Evolutionary conservation across 2,329 filamentous ascomycete species (phyloP), one percentile per base, ranked within the genome.

Genomic region (Ascochyta lentis): DNA sequence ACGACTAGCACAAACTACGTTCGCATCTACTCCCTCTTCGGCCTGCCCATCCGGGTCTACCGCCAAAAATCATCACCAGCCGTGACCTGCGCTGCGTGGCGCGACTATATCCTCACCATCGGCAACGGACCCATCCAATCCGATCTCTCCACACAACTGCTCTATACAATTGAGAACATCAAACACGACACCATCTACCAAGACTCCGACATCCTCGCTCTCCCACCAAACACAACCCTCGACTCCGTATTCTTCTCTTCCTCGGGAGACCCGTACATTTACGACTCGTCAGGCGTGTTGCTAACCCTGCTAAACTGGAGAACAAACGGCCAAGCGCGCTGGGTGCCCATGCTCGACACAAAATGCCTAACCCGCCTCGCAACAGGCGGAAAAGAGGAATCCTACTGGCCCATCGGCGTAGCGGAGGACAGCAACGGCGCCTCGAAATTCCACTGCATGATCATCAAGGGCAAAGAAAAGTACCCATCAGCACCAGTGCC

Each of bases 391-490:
- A 97, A 96, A 76, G 85, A 89, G 61, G 95, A 99, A 77, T 86
- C 83, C 0, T 99, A 99, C 80, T 99, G 93, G 85, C 95, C 95
- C 1, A 91, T 99, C 29, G 95, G 95, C 0, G 93, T 98, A 1
- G 92, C 94, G 2, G 87, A 93, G 67, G 84, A 90, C 69, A 93
- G 92, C 1, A 91, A 96, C 1, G 91, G 92, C 6, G 87, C 93
- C 69, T 84, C 89, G 68, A 94, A 90, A 70, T 99, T 99, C 77
- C 94, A 98, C 81, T 99, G 96, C 79, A 97, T 99, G 77, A 98
- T 99, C 67, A 87, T 99, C 71, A 99, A 99, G 78, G 95, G 95
- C 60, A 90, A 90, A 33, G 95, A 99, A 72, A 86, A 89, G 70
- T 91, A 97, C 70, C 69, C 69, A 2, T 93, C 94, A 0, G 51